A percentile compares a stretch with the other conserved stretches of the same genome.
Evolutionary conservation across 2,329 filamentous ascomycete species (phyloP).

Genomic region (Colletotrichum scovillei): DNA sequence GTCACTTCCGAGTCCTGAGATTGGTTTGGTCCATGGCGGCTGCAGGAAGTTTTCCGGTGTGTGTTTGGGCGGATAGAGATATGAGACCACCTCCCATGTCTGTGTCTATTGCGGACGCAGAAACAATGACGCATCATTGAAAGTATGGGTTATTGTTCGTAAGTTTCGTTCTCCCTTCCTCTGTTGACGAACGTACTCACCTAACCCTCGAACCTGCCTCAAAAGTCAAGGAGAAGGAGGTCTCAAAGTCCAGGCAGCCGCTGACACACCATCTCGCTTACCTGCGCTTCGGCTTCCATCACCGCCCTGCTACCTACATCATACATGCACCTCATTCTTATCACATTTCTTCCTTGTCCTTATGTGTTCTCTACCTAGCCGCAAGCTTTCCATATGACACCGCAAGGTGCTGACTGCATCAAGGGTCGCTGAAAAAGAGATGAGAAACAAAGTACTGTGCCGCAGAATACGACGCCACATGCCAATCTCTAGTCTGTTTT

Average conservation of each 20-base stretch:
- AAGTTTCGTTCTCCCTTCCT: not conserved
- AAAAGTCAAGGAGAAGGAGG: not conserved
- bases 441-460: not conserved
- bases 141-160: not conserved
- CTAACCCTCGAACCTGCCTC: conserved; percentile 20
- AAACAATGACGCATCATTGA: not conserved
- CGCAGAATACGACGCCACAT: not conserved
- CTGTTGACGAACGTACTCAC: not conserved
- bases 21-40: not conserved
- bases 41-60: not conserved
- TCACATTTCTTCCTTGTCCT: not conserved
- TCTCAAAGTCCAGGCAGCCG: conserved; percentile 21
- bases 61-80: not conserved
- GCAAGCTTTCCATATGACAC: not conserved
- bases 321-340: not conserved
- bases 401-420: not conserved
- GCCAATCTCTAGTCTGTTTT: not conserved
- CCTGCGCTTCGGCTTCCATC: not conserved
- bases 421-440: not conserved
- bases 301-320: not conserved
- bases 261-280: conserved; percentile 28
- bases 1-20: not conserved
- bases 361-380: not conserved
- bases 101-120: not conserved
- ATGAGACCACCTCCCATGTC: no score